phyloP scores from a whole-genome alignment of 441 rosid genomes.

The Adansonia madagascariensis region DNA sequence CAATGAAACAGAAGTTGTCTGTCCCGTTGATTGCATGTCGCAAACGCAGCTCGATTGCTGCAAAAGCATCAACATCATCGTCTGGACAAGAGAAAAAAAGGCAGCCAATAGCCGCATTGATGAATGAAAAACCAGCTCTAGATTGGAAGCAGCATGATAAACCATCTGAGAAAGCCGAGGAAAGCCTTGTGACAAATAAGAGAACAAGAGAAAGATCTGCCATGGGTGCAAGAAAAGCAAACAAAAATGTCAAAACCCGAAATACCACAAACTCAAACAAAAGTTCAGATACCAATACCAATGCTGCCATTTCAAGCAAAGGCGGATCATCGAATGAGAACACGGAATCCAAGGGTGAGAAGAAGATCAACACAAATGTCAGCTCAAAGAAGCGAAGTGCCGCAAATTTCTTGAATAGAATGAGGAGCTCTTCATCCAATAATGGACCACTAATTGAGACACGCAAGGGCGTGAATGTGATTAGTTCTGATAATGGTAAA shows the following conservation, averaged over 20 bases:
- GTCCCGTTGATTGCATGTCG: slow-evolving; percentile 50
- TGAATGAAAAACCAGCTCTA: slow-evolving; percentile 39
- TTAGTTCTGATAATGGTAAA: slow-evolving; percentile 35
- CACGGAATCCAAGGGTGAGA: slow-evolving; percentile 38
- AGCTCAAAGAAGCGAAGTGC: slow-evolving; percentile 48
- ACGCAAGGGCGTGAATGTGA: slow-evolving; percentile 22
- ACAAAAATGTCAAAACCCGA: slow-evolving; percentile 29
- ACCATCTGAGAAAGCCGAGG: slow-evolving; percentile 32
- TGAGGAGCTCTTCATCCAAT: slow-evolving; percentile 42
- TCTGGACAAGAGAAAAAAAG: slow-evolving; percentile 38
- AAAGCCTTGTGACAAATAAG: slow-evolving; percentile 35
- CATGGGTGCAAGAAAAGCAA: slow-evolving; percentile 29
- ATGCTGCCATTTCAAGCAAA: slow-evolving; percentile 32
- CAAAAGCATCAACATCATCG: slow-evolving; percentile 34
- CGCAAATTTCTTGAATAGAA: slow-evolving; percentile 53
- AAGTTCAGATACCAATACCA: slow-evolving; percentile 21
- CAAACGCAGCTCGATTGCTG: slow-evolving; percentile 49
- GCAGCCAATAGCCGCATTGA: slow-evolving; percentile 25
- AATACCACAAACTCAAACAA: slow-evolving; percentile 23
- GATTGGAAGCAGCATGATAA: slow-evolving; percentile 34
- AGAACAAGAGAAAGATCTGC: slow-evolving; percentile 16
- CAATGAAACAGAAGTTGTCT: slow-evolving; percentile 38
- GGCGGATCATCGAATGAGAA: slow-evolving; percentile 33
- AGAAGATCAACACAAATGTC: slow-evolving; percentile 32
- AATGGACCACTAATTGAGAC: slow-evolving; percentile 24